Evolutionary conservation across 1,284 basidiomycete species (phyloP).

Genomic region (Ustilago crameri): DNA sequence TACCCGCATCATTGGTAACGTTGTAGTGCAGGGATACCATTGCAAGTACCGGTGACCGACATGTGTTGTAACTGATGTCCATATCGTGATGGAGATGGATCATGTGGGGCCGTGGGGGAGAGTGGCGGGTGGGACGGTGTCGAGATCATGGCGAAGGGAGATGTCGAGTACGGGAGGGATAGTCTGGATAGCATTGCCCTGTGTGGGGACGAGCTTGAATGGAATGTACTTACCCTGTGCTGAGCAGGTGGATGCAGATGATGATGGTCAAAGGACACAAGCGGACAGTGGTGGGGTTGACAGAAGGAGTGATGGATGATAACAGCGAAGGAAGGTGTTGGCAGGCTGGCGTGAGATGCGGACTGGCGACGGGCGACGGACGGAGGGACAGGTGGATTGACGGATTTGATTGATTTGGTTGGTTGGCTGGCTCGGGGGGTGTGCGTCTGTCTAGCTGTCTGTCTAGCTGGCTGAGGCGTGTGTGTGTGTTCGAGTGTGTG

Average conservation of each 20-base stretch:
- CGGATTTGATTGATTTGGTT: background rate
- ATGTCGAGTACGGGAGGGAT: conserved; percentile 2
- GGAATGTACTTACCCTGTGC: conserved; percentile 31
- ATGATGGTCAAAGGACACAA: conserved; percentile 38
- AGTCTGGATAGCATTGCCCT: conserved; percentile 19
- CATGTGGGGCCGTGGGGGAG: background rate
- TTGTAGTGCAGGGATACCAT: too few species aligned
- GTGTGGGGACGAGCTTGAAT: background rate
- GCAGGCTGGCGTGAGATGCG: conserved; percentile 1
- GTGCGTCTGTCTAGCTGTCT: background rate
- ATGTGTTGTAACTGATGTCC: background rate
- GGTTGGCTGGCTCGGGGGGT: background rate
- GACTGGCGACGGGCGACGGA: conserved; percentile 4
- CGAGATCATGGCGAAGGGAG: background rate
- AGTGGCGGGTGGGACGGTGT: conserved; percentile 11
- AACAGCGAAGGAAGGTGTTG: conserved; percentile 23
- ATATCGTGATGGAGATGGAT: background rate
- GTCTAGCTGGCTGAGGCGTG: background rate
- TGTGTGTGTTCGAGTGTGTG: conserved; percentile 3
- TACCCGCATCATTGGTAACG: too few species aligned
- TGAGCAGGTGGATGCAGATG: conserved; percentile 34
- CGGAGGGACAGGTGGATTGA: background rate
- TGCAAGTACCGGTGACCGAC: background rate
- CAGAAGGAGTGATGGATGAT: conserved; percentile 17
- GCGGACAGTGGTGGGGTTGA: conserved; percentile 20